Evolutionary conservation across 768 basidiomycete species (phyloP).

Genomic region (Auricularia sp.): DNA sequence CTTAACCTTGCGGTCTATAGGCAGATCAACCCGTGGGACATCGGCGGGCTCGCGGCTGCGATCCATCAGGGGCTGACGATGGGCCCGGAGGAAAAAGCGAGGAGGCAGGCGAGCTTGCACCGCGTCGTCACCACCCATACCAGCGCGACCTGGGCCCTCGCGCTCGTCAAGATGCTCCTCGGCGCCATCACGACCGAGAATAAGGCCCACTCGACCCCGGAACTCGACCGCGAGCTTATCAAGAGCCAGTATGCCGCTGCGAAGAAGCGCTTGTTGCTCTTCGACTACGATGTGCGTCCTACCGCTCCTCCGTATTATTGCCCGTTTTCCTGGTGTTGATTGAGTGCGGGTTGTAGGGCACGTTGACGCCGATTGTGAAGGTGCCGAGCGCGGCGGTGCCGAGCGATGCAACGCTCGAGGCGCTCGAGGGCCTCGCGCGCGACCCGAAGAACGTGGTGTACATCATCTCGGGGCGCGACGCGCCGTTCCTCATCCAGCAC

Average conservation of each 20-base stretch:
- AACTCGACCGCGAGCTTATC: constrained; percentile 56
- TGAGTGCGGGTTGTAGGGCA: constrained; percentile 47
- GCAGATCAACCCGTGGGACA: constrained; percentile 93
- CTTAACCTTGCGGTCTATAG: background rate
- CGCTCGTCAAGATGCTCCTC: constrained; percentile 80
- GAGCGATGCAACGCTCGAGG: constrained; percentile 59
- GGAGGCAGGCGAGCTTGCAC: constrained; percentile 67
- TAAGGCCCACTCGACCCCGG: constrained; percentile 76
- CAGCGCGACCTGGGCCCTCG: constrained; percentile 88
- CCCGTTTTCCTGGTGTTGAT: background rate
- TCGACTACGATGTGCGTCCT: constrained; percentile 84
- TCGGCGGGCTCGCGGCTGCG: constrained; percentile 76
- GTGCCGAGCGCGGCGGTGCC: constrained; percentile 81
- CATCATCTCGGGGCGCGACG: constrained; percentile 95
- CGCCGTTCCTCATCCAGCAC: constrained; percentile 83
- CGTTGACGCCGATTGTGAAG: constrained; percentile 94
- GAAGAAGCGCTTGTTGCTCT: constrained; percentile 79
- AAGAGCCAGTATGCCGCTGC: constrained; percentile 54
- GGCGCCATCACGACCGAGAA: constrained; percentile 70
- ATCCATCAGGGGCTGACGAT: constrained; percentile 85
- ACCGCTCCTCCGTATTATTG: background rate
- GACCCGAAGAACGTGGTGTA: constrained; percentile 91
- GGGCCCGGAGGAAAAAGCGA: constrained; percentile 62
- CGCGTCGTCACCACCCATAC: constrained; percentile 87
- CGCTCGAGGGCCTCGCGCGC: constrained; percentile 57